Percentiles rank a stretch among this genome's conserved stretches.
Evolutionary conservation across 2,329 filamentous ascomycete genomes (phyloP).

Genomic region (Arthrobotrys sphaeroides): DNA sequence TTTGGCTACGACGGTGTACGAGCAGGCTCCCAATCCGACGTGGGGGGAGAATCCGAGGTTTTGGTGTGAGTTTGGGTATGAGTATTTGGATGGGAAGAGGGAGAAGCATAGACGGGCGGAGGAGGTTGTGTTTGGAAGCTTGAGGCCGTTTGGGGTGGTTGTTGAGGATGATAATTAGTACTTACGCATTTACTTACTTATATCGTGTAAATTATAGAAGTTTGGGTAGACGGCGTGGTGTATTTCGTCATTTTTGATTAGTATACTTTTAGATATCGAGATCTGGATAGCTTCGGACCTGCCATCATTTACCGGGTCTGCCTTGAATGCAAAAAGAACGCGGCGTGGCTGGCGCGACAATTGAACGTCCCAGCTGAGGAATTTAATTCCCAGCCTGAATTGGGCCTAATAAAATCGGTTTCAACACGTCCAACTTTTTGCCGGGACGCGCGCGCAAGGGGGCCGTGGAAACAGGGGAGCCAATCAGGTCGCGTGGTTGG

Average conservation of each 20-base stretch:
- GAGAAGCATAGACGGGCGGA: background rate
- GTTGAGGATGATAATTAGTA: background rate
- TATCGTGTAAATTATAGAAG: no score
- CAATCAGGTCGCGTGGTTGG: conserved; percentile 40
- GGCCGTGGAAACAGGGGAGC: conserved; percentile 1
- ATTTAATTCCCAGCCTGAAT: conserved; percentile 19
- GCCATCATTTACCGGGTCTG: conserved; percentile 4
- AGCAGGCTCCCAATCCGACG: conserved; percentile 3
- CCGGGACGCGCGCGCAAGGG: conserved; percentile 12
- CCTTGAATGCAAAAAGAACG: background rate
- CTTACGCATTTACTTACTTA: no score
- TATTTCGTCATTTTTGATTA: no score
- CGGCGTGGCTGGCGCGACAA: conserved; percentile 37
- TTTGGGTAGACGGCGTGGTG: no score
- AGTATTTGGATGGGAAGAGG: conserved; percentile 1
- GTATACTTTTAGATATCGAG: background rate
- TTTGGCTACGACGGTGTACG: conserved; percentile 1
- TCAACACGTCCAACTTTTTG: no score
- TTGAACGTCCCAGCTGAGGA: no score
- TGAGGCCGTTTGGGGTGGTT: background rate
- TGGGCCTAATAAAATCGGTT: conserved; percentile 9
- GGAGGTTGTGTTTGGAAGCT: background rate
- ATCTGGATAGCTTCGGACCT: background rate
- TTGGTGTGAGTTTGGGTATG: conserved; percentile 15
- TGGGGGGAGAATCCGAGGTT: background rate